phyloP scores from a whole-genome alignment of 352 stramenopile species.

The Phytophthora gonapodyides region DNA sequence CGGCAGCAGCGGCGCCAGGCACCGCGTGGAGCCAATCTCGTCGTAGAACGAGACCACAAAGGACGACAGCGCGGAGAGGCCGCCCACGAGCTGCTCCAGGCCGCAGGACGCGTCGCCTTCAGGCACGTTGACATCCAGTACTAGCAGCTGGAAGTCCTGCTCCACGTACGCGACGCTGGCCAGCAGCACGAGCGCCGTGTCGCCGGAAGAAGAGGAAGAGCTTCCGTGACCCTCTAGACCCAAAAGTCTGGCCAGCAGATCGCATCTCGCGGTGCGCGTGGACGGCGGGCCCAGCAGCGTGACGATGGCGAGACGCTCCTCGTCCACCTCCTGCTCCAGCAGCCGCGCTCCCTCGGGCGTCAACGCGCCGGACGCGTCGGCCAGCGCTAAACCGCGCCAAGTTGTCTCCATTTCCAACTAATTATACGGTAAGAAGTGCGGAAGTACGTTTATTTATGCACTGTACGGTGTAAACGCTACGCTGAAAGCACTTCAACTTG shows the following conservation, averaged over 20 bases:
- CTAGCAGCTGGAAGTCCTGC: constrained; percentile 55
- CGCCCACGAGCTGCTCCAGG: constrained; percentile 39
- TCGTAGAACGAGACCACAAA: constrained; percentile 59
- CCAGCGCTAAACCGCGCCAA: constrained; percentile 49
- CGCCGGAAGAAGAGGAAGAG: background rate
- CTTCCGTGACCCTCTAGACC: background rate
- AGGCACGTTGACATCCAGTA: constrained; percentile 44
- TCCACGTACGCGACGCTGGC: constrained; percentile 49
- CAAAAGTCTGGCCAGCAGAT: constrained; percentile 42
- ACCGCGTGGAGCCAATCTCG: constrained; percentile 25
- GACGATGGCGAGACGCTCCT: constrained; percentile 60
- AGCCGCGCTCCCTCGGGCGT: constrained; percentile 38
- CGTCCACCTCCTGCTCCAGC: constrained; percentile 46
- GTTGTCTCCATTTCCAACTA: constrained; percentile 32
- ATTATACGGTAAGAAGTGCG: too few species aligned
- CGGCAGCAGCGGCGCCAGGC: constrained; percentile 29
- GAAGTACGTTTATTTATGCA: too few species aligned
- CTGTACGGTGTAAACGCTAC: constrained; percentile 3
- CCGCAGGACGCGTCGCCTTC: constrained; percentile 2
- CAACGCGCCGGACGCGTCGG: constrained; percentile 42
- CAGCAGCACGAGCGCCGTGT: constrained; percentile 42
- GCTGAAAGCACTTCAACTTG: constrained; percentile 14
- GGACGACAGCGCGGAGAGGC: constrained; percentile 65
- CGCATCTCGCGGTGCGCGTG: constrained; percentile 28
- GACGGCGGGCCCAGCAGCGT: constrained; percentile 47